Conservation (phyloP, 2,329 filamentous ascomycete genomes). For the Rutstroemia sp. region DNA sequence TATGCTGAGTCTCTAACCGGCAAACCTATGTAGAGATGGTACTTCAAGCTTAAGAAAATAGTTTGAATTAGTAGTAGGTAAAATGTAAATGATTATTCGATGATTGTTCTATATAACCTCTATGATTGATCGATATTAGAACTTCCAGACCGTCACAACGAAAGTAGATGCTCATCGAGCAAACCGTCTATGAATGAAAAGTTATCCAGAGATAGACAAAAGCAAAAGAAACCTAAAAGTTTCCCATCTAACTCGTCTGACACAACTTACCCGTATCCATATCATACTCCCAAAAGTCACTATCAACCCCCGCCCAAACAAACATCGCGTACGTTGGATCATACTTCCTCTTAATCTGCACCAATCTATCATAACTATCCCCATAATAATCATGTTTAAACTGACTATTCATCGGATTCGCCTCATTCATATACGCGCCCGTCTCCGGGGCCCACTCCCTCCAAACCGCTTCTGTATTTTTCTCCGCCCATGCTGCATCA, state of each 20-base stretch:
- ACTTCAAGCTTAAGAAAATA: no score
- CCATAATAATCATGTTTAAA: slow-evolving; percentile 32
- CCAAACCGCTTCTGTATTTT: slow-evolving; percentile 22
- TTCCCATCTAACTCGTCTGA: neutral
- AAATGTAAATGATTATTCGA: no score
- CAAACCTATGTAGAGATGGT: no score
- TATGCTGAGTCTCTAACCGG: no score
- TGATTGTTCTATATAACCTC: no score
- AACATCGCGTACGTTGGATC: slow-evolving; percentile 33
- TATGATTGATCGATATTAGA: no score
- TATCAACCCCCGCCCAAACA: slow-evolving; percentile 28
- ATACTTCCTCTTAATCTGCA: slow-evolving; percentile 29
- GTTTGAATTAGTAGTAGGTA: no score
- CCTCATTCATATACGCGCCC: slow-evolving; percentile 38
- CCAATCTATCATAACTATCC: slow-evolving; percentile 26
- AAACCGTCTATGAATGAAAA: no score
- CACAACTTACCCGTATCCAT: neutral
- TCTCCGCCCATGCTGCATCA: neutral
- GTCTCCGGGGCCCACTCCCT: slow-evolving; percentile 31
- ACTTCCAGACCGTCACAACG: no score
- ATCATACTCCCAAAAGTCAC: neutral
- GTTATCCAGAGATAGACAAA: no score
- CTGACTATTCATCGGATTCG: slow-evolving; percentile 25
- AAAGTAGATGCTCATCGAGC: no score
- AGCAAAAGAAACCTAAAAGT: no score